Evolutionary conservation across 441 rosid genomes (phyloP), one percentile per base, ranked within the genome.

Genomic region (Manihot esculenta): DNA sequence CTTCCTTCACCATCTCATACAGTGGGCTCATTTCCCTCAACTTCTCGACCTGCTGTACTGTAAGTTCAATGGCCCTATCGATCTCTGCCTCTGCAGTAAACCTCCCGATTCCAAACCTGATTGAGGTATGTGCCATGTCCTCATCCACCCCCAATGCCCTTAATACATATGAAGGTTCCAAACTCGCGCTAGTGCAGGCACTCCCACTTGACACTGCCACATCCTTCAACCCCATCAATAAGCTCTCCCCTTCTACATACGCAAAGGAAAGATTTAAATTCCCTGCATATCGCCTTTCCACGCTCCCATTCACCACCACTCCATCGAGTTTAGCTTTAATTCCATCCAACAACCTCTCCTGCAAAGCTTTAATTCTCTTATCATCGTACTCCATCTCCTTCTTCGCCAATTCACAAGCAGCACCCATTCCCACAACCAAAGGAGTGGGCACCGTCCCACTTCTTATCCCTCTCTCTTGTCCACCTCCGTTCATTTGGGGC

Each of bases 191-290:
- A 0, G 99, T 94, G 59, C 99, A 94, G 8, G 98, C 99, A 77
- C 98, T 90, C 57, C 99, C 98, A 78, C 99, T 92, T 8, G 99
- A 94, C 54, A 94, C 99, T 0, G 98, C 98, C 73, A 94, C 98
- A 72, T 94, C 99, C 81, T 92, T 94, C 84, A 94, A 79, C n/a
- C 99, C 98, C 99, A 94, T 92, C 77, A 94, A 84, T 80, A 94
- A 71, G 68, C 96, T 90, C 93, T 94, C 98, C 51, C 99, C 98
- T 83, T 94, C 97, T 11, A 94, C 99, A 57, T 92, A 94, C 0
- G 99, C 94, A 58, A 94, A 94, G 0, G 98, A 94, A 69, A 94
- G 62, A 72, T 92, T 92, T 87, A 92, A 74, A 80, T 94, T 94
- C 70, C 99, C 97, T 0, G 80, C 77, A 73, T 92, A 92, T 38